Conservation (phyloP, 345 rosid genomes). For the Raphanus raphanistrum region DNA sequence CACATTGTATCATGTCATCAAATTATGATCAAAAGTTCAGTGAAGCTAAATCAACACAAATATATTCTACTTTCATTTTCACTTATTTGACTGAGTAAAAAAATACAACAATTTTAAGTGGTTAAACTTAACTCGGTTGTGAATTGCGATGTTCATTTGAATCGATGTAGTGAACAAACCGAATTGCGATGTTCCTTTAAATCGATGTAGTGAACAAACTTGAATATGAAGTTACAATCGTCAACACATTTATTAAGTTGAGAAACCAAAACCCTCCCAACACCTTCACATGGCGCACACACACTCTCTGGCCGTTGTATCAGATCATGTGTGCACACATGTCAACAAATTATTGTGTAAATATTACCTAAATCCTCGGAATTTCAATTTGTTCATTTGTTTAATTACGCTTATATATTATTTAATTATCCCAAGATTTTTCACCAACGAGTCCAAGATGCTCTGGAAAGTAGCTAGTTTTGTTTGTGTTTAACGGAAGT, state of each 20-base stretch:
- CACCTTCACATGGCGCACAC: slow-evolving; percentile 40
- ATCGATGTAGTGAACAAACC: slow-evolving; percentile 26
- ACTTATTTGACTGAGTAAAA: not conserved
- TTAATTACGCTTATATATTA: not conserved
- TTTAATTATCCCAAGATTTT: slow-evolving; percentile 1
- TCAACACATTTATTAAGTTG: slow-evolving; percentile 28
- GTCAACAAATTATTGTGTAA: slow-evolving; percentile 8
- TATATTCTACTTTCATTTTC: not conserved
- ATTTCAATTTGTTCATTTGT: slow-evolving; percentile 1
- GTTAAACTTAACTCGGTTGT: not conserved
- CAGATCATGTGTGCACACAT: slow-evolving; percentile 41
- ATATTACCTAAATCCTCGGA: slow-evolving; percentile 1
- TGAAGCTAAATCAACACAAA: not conserved
- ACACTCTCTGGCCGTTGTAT: slow-evolving; percentile 32
- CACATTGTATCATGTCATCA: not conserved
- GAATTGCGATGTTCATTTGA: slow-evolving; percentile 16
- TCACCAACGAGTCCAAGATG: slow-evolving; percentile 36
- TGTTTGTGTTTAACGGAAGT: slow-evolving; percentile 34
- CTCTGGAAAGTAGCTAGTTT: slow-evolving; percentile 34
- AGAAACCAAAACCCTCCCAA: slow-evolving; percentile 29
- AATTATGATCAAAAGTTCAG: not conserved
- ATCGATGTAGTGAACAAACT: slow-evolving; percentile 27
- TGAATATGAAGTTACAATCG: slow-evolving; percentile 32
- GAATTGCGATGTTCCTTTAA: not conserved
- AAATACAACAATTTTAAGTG: not conserved